A percentile compares a stretch with the other conserved stretches of the same genome.
These are phyloP conservation scores for Fusarium paranaense DNA, from an alignment of 2,329 filamentous ascomycete genomes.

Conservation along the genomic window DNA sequence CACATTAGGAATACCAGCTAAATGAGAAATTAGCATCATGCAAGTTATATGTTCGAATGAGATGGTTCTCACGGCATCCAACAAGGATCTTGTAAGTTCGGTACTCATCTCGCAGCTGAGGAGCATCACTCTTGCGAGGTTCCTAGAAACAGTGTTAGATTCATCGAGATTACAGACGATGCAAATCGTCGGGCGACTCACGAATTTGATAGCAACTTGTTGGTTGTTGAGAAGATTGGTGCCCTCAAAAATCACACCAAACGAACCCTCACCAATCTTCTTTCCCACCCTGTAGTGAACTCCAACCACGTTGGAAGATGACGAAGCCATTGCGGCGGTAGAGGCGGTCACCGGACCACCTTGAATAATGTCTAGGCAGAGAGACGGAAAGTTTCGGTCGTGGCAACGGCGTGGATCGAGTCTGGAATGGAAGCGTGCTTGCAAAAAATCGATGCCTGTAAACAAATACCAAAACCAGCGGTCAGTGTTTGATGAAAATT, in stretches of 20 bases:
- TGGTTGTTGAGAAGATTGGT: constrained; percentile 99
- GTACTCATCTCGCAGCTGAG: constrained; percentile 97
- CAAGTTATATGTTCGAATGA: constrained; percentile 45
- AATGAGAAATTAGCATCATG: constrained; percentile 36
- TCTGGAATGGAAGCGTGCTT: constrained; percentile 21
- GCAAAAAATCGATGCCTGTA: constrained; percentile 39
- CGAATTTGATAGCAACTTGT: constrained; percentile 99
- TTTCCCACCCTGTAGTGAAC: constrained; percentile 99
- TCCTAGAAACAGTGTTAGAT: constrained; percentile 68
- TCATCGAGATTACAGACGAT: background rate
- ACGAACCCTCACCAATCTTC: constrained; percentile 99
- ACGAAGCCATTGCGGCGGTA: constrained; percentile 76
- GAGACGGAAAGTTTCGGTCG: constrained; percentile 21
- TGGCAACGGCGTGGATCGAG: constrained; percentile 15
- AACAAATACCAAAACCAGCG: constrained; percentile 19
- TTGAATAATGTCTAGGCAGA: constrained; percentile 29
- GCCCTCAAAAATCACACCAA: constrained; percentile 98
- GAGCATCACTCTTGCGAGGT: constrained; percentile 98
- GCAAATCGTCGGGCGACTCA: constrained; percentile 57
- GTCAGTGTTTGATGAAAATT: constrained; percentile 40
- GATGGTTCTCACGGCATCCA: constrained; percentile 84
- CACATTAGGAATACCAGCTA: constrained; percentile 98
- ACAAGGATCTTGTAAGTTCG: constrained; percentile 99
- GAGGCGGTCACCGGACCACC: constrained; percentile 43
- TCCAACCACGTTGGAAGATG: constrained; percentile 96